Evolutionary conservation across 75 land plant genomes (phyloP), one percentile per base, ranked within the genome.

Genomic region (Larix kaempferi): DNA sequence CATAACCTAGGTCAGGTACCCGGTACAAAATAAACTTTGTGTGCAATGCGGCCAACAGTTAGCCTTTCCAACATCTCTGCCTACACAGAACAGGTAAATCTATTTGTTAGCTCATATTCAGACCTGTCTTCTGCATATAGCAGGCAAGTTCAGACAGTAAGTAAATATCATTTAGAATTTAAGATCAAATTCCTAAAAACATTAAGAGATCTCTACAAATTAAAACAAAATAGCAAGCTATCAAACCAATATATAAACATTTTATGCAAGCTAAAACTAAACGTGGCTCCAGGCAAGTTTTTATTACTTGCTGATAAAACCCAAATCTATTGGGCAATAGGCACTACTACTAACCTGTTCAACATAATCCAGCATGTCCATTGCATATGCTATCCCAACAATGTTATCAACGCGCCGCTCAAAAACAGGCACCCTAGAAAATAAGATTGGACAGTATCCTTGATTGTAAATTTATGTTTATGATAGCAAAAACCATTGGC

Each of bases 341-440:
- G 6, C 39, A 41, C 22, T n/a, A n/a, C 19, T 41, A 69, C 82
- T 65, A n/a, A 94, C 99, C 93, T 94, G 90, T 74, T 92, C 97
- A 56, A 92, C 91, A 79, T 82, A 94, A 81, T 94, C 97, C 62
- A 96, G 91, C 84, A 96, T 90, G 78, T 94, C 99, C 95, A 92
- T 96, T 59, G 99, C 99, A 89, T 96, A 96, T 56, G 97, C 99
- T 87, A 96, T 94, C 56, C 99, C 99, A 74, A 94, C 99, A 77
- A 96, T 96, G 75, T 96, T 96, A 74, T 96, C 99, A 73, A 96
- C 82, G 60, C 99, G 97, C 72, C 91, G 91, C 82, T 96, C 99
- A 86, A 96, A 96, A 21, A 96, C 97, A 78, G 99, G 99, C 33
- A 96, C 93, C 86, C 99, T 96, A 77, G 8, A 65, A 80, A 74